Evolutionary conservation across 352 stramenopile genomes (phyloP).

Genomic region (Pythium phragmitis): DNA sequence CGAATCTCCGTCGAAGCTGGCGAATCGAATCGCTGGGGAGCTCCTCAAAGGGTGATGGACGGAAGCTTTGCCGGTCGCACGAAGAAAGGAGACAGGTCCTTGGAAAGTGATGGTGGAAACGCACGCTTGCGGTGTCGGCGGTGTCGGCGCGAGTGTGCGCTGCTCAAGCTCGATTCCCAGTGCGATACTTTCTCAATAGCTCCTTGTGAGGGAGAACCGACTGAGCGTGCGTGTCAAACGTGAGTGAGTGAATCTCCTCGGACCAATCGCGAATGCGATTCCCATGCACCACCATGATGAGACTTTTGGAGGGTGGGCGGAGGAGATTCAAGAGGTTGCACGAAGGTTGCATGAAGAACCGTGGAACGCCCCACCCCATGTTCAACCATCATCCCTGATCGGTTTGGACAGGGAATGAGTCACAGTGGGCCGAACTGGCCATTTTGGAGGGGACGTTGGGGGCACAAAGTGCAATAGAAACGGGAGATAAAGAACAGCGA

Average conservation of each 20-base stretch:
- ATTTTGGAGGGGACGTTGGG: neutral
- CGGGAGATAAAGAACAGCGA: too few species aligned
- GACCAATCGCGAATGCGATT: slow-evolving; percentile 13
- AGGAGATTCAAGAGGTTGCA: slow-evolving; percentile 21
- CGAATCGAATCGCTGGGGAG: slow-evolving; percentile 1
- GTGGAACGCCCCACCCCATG: slow-evolving; percentile 7
- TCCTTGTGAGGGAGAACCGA: neutral
- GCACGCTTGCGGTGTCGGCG: neutral
- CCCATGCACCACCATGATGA: neutral
- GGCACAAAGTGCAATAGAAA: too few species aligned
- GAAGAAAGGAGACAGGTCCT: neutral
- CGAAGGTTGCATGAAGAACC: slow-evolving; percentile 3
- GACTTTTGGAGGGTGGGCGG: neutral
- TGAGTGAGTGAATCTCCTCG: slow-evolving; percentile 1
- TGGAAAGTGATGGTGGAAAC: slow-evolving; percentile 1
- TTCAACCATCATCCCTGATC: slow-evolving; percentile 37
- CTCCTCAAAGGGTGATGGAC: neutral
- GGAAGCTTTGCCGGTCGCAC: neutral
- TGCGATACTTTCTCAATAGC: neutral
- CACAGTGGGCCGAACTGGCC: slow-evolving; percentile 7
- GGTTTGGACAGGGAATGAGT: slow-evolving; percentile 1
- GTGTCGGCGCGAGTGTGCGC: neutral
- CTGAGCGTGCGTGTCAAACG: neutral
- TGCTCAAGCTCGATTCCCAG: too few species aligned
- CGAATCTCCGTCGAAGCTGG: slow-evolving; percentile 7